Conservation (phyloP, 306 rosid genomes). For the Casuarina glauca region DNA sequence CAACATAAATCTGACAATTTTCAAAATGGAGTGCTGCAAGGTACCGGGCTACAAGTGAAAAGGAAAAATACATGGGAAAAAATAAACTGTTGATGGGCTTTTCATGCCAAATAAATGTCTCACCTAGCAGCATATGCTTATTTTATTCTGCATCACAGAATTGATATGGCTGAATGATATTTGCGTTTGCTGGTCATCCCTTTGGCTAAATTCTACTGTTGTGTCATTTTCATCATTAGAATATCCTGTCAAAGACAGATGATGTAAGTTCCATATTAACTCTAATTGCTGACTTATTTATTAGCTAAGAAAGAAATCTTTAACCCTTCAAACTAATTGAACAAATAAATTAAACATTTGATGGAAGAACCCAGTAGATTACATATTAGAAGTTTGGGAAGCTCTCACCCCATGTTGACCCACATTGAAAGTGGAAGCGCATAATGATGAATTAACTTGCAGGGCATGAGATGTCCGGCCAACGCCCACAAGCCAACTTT, state of each 20-base stretch:
- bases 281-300: not conserved
- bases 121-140: not conserved
- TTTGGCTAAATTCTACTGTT: not conserved
- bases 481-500: conserved; percentile 96
- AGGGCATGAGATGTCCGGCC: conserved; percentile 97
- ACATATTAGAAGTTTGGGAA: not conserved
- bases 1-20: not conserved
- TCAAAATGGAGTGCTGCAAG: not conserved
- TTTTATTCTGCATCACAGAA: not conserved
- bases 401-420: conserved; percentile 6
- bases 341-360: not conserved
- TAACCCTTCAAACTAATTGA: not conserved
- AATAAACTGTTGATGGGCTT: not conserved
- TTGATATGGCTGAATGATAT: not conserved
- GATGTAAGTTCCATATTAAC: not conserved
- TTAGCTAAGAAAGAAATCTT: not conserved
- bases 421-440: conserved; percentile 22
- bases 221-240: not conserved
- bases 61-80: not conserved
- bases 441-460: conserved; percentile 33
- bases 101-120: not conserved
- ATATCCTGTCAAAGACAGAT: not conserved
- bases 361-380: not conserved
- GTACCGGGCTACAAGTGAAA: not conserved
- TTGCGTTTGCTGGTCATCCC: not conserved